phyloP scores from a whole-genome alignment of 495 filamentous ascomycete species.

The Monascus purpureus region DNA sequence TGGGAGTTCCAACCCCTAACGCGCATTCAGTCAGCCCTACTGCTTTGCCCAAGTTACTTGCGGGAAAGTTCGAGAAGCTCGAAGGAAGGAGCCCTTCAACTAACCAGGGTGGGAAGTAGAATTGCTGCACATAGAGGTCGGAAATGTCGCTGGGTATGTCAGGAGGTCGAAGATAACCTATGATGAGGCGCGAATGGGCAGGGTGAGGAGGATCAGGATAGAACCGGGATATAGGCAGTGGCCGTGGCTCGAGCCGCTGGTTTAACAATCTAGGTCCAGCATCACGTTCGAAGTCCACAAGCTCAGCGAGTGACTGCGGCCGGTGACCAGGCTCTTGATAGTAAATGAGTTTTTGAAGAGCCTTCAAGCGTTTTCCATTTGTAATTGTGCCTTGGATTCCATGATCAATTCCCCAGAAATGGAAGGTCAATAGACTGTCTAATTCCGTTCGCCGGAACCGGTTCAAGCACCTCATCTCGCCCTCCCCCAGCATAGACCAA shows the following conservation, averaged over 20 bases:
- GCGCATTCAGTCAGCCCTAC: no score
- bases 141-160: conserved; percentile 5
- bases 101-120: conserved; percentile 5
- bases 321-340: conserved; percentile 10
- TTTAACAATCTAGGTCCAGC: conserved; percentile 22
- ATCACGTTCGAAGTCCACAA: conserved; percentile 15
- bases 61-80: no score
- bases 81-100: no score
- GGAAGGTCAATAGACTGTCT: conserved; percentile 4
- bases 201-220: conserved; percentile 6
- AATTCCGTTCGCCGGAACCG: neutral
- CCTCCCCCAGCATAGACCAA: conserved; percentile 4
- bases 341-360: conserved; percentile 17
- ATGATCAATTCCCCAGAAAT: conserved; percentile 21
- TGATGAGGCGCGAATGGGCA: neutral
- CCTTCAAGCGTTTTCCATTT: neutral
- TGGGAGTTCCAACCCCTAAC: no score
- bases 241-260: conserved; percentile 5
- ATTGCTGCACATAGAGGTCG: conserved; percentile 9
- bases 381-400: neutral
- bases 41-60: no score
- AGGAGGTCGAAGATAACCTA: conserved; percentile 6
- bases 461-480: neutral
- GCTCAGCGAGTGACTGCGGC: conserved; percentile 5
- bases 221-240: conserved; percentile 15